A percentile compares a stretch with the other conserved stretches of the same genome.
phyloP scores from a whole-genome alignment of 768 basidiomycete species.

The Termitomyces bulborhizus region DNA sequence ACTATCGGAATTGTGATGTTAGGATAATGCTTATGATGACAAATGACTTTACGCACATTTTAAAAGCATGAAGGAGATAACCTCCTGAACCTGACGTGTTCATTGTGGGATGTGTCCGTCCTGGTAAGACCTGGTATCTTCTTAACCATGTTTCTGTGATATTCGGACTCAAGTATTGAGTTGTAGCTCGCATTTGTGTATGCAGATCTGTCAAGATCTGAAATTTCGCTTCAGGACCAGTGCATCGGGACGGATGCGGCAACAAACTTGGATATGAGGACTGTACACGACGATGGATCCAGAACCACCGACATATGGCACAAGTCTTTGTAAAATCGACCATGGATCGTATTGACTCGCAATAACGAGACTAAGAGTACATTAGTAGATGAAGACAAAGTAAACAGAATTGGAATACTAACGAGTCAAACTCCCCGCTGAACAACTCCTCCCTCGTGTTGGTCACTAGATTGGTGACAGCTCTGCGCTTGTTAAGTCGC shows the following conservation, averaged over 20 bases:
- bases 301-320: conserved; percentile 79
- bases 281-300: conserved; percentile 83
- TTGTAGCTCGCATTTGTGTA: conserved; percentile 55
- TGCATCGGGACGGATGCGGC: not conserved
- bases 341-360: conserved; percentile 82
- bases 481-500: conserved; percentile 73
- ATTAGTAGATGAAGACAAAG: not conserved
- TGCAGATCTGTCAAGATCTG: conserved; percentile 79
- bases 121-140: conserved; percentile 93
- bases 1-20: conserved; percentile 22
- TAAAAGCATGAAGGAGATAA: conserved; percentile 78
- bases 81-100: conserved; percentile 85
- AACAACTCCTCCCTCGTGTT: conserved; percentile 76
- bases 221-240: not conserved
- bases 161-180: conserved; percentile 68
- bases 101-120: conserved; percentile 95
- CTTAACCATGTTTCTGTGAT: conserved; percentile 86
- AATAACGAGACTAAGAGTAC: conserved; percentile 54
- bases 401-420: conserved; percentile 14
- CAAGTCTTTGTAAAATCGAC: conserved; percentile 69
- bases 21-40: not conserved
- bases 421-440: conserved; percentile 87
- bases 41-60: conserved; percentile 51
- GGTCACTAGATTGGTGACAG: conserved; percentile 53
- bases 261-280: conserved; percentile 67